These are phyloP conservation scores for Mallotus nudiflorus DNA, from an alignment of 345 rosid species.

Conservation along the genomic window DNA sequence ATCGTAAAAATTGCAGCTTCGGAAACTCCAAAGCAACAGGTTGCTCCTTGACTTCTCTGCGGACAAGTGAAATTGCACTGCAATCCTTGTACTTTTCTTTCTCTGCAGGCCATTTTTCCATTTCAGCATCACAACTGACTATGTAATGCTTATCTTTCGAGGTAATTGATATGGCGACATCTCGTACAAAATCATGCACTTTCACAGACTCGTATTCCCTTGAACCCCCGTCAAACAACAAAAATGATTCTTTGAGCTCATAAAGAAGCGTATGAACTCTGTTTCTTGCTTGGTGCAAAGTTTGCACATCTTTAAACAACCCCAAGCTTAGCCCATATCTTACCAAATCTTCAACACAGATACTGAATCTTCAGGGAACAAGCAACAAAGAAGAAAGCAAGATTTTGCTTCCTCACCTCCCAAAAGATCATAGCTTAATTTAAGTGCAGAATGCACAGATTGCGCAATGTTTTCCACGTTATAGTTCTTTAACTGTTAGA, in stretches of 20 bases:
- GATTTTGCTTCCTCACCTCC: not conserved
- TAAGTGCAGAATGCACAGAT: not conserved
- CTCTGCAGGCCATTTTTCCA: not conserved
- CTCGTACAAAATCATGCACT: conserved; percentile 5
- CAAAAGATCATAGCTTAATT: not conserved
- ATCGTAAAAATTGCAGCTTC: not conserved
- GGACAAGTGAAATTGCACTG: not conserved
- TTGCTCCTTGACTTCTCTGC: not conserved
- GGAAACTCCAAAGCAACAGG: conserved; percentile 18
- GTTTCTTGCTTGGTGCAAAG: not conserved
- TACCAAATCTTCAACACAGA: conserved; percentile 11
- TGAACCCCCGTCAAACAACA: not conserved
- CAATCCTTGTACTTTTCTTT: not conserved
- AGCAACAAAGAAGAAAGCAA: conserved; percentile 13
- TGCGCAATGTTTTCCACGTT: not conserved
- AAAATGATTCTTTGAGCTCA: not conserved
- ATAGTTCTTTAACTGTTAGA: not conserved
- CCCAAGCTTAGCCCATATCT: conserved; percentile 1
- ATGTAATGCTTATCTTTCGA: not conserved
- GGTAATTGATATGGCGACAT: not conserved
- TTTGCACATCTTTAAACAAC: conserved; percentile 2
- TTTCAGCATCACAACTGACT: not conserved
- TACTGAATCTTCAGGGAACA: conserved; percentile 12
- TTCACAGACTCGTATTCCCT: not conserved
- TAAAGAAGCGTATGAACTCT: not conserved